Evolutionary conservation across 2,329 filamentous ascomycete species (phyloP).

Genomic region (Pseudohalonectria lignicola): DNA sequence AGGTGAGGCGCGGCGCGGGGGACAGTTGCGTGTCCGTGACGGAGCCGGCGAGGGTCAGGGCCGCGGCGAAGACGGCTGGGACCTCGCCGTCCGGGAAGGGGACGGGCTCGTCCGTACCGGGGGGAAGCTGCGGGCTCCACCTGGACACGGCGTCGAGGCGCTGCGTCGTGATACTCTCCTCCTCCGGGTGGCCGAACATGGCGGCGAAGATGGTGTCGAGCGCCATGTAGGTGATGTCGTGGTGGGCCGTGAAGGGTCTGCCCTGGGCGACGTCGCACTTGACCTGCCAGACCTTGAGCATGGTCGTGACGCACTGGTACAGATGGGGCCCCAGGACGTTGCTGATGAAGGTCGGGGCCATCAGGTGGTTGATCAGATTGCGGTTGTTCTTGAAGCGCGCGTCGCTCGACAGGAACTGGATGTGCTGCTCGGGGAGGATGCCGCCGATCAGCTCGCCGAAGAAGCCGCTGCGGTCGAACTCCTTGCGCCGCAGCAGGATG

Average conservation of each 20-base stretch:
- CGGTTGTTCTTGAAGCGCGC: conserved; percentile 19
- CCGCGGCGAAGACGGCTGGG: conserved; percentile 12
- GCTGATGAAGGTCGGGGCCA: conserved; percentile 22
- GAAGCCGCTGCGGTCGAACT: conserved; percentile 29
- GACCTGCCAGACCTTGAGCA: conserved; percentile 21
- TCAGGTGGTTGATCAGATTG: conserved; percentile 23
- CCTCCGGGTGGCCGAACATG: conserved; percentile 15
- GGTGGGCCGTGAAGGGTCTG: conserved; percentile 16
- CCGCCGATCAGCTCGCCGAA: conserved; percentile 19
- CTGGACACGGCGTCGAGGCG: conserved; percentile 10
- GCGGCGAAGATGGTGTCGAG: conserved; percentile 19
- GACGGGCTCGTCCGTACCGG: conserved; percentile 10
- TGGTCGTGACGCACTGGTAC: conserved; percentile 15
- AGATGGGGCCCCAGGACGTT: conserved; percentile 20
- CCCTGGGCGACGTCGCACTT: conserved; percentile 19
- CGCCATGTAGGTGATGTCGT: conserved; percentile 19
- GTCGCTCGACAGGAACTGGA: conserved; percentile 17
- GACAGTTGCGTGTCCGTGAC: conserved; percentile 17
- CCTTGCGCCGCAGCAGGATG: conserved; percentile 29
- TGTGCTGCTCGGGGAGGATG: conserved; percentile 20
- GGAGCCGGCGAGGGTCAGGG: conserved; percentile 16
- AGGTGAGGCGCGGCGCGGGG: conserved; percentile 14
- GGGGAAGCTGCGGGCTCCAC: conserved; percentile 3
- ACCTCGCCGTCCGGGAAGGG: conserved; percentile 12
- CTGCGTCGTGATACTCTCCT: conserved; percentile 12